Conservation (phyloP, 2,329 filamentous ascomycete species). For the Colletotrichum karsti region DNA sequence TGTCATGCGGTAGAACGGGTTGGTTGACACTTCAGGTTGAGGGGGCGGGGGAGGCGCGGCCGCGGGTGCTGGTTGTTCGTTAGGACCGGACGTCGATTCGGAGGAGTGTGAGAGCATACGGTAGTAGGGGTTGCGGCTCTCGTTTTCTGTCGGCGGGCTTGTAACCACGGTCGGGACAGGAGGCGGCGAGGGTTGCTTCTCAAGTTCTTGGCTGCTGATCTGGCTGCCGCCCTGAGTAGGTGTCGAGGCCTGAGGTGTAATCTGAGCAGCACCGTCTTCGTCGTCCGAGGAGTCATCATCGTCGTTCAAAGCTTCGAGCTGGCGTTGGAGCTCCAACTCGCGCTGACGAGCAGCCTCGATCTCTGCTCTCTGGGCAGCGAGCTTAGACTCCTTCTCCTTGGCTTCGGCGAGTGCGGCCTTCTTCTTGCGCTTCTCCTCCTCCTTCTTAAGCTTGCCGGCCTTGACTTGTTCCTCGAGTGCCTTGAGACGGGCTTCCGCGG, state of each 20-base stretch:
- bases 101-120: constrained; percentile 81
- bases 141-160: constrained; percentile 68
- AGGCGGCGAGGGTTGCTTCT: constrained; percentile 59
- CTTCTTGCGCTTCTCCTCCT: constrained; percentile 93
- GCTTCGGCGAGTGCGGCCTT: constrained; percentile 88
- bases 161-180: constrained; percentile 58
- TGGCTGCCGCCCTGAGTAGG: constrained; percentile 62
- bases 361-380: constrained; percentile 87
- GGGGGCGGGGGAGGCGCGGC: constrained; percentile 49
- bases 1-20: constrained; percentile 92
- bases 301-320: constrained; percentile 80
- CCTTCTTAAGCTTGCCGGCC: constrained; percentile 93
- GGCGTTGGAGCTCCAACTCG: constrained; percentile 87
- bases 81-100: constrained; percentile 58
- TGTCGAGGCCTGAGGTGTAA: constrained; percentile 69
- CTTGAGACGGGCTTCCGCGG: constrained; percentile 82
- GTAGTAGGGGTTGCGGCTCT: constrained; percentile 96
- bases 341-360: constrained; percentile 91
- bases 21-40: constrained; percentile 75
- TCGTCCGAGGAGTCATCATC: constrained; percentile 81
- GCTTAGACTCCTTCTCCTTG: constrained; percentile 85
- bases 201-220: constrained; percentile 61
- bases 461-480: constrained; percentile 94
- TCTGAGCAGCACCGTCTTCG: constrained; percentile 79
- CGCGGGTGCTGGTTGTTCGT: constrained; percentile 52